Percentiles rank a stretch among this genome's conserved stretches.
Evolutionary conservation across 352 stramenopile species (phyloP).

Genomic region (Pythium scleroteichum): DNA sequence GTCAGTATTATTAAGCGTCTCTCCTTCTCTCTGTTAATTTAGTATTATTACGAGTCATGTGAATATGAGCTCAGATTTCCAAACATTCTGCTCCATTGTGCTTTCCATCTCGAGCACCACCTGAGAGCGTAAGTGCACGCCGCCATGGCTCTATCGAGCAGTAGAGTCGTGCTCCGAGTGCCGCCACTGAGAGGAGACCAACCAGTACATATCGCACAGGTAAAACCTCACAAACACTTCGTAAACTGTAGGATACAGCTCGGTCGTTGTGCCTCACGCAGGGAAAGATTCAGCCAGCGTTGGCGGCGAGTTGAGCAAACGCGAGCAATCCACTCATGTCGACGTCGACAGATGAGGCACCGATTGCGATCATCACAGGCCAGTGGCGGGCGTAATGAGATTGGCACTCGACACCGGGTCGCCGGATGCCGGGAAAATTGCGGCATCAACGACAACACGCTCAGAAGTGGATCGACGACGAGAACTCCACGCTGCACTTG

Average conservation of each 20-base stretch:
- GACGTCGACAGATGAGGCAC: background rate
- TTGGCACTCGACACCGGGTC: background rate
- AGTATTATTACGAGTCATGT: slow-evolving; percentile 8
- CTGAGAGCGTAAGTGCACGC: no score
- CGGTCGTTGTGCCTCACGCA: no score
- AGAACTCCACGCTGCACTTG: background rate
- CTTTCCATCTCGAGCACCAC: no score
- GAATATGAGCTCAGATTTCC: no score
- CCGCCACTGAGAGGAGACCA: no score
- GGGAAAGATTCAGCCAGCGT: no score
- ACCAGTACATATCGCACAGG: no score
- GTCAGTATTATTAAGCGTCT: slow-evolving; percentile 23
- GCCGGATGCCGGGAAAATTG: background rate
- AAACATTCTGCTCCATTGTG: no score
- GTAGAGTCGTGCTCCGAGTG: no score
- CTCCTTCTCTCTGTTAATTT: slow-evolving; percentile 18
- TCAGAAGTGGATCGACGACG: background rate
- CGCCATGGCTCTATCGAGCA: no score
- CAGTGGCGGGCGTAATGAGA: background rate
- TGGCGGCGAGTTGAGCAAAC: background rate
- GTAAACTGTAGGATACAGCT: no score
- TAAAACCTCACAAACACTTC: no score
- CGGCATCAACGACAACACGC: background rate
- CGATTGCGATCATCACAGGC: background rate
- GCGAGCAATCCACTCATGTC: background rate